Conservation (phyloP, 2,329 filamentous ascomycete species). For the Alternaria rosae region DNA sequence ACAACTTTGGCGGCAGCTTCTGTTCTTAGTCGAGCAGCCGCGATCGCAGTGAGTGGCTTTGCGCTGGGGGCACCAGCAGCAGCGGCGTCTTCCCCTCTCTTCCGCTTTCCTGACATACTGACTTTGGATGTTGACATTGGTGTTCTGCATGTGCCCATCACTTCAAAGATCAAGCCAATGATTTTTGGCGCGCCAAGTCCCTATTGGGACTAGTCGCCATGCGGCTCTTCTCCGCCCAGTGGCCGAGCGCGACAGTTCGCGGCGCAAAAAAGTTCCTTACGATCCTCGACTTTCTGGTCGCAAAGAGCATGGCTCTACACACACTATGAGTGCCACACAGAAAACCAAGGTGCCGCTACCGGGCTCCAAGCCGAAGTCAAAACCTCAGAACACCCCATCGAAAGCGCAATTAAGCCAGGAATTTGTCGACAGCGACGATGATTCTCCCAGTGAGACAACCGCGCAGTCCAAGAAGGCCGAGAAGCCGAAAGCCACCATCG, state of each 20-base stretch:
- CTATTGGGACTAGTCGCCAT: slow-evolving; percentile 7
- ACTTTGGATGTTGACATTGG: slow-evolving; percentile 5
- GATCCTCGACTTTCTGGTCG: slow-evolving; percentile 21
- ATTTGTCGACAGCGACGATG: slow-evolving; percentile 44
- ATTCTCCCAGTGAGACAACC: slow-evolving; percentile 34
- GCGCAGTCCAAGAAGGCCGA: slow-evolving; percentile 22
- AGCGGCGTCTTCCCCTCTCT: slow-evolving; percentile 24
- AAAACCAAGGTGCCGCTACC: slow-evolving; percentile 47
- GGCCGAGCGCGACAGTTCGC: slow-evolving; percentile 19
- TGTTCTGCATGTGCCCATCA: slow-evolving; percentile 5
- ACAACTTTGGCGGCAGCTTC: slow-evolving; percentile 24
- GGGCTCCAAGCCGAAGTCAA: slow-evolving; percentile 36
- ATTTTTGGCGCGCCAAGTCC: slow-evolving; percentile 11
- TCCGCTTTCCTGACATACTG: slow-evolving; percentile 44
- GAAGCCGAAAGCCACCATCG: slow-evolving; percentile 40
- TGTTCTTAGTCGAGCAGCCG: slow-evolving; percentile 41
- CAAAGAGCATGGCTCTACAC: slow-evolving; percentile 18
- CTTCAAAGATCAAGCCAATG: slow-evolving; percentile 4
- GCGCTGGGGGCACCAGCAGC: slow-evolving; percentile 5
- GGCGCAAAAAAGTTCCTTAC: slow-evolving; percentile 40
- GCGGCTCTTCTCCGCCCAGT: slow-evolving; percentile 12
- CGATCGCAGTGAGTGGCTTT: slow-evolving; percentile 44
- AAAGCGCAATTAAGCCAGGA: slow-evolving; percentile 47
- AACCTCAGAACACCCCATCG: slow-evolving; percentile 24
- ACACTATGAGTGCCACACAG: slow-evolving; percentile 46